A percentile compares a stretch with the other conserved stretches of the same genome.
Conservation (phyloP, 768 basidiomycete genomes). For the Polyporus arcularius region DNA sequence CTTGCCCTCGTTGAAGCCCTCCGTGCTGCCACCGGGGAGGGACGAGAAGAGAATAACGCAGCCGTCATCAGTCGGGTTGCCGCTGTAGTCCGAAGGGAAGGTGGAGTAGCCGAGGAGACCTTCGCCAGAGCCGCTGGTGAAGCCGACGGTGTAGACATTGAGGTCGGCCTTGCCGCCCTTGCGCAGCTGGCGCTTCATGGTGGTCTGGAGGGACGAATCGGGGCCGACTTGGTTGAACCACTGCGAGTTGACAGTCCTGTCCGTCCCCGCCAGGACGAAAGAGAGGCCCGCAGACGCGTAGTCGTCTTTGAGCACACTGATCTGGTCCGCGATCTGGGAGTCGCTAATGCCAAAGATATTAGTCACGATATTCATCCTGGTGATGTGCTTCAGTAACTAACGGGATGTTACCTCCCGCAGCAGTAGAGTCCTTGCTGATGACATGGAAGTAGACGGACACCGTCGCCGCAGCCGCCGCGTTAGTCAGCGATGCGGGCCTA, state of each 20-base stretch:
- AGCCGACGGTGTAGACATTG: constrained; percentile 57
- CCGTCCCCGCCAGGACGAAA: constrained; percentile 44
- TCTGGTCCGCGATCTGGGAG: constrained; percentile 44
- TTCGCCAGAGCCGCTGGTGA: constrained; percentile 37
- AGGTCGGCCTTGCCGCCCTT: constrained; percentile 41
- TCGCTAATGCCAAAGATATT: constrained; percentile 15
- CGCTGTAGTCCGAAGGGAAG: constrained; percentile 47
- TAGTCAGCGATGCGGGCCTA: constrained; percentile 5
- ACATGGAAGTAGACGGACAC: constrained; percentile 49
- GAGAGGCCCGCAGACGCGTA: constrained; percentile 40
- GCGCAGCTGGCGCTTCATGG: constrained; percentile 51
- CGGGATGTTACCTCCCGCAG: constrained; percentile 44
- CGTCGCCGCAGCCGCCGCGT: constrained; percentile 18
- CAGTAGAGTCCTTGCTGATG: constrained; percentile 41
- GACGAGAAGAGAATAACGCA: constrained; percentile 38
- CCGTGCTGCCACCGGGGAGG: constrained; percentile 42
- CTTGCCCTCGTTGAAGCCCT: constrained; percentile 39
- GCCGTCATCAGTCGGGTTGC: constrained; percentile 48
- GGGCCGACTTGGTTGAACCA: constrained; percentile 52
- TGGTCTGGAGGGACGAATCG: constrained; percentile 36
- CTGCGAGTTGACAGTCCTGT: constrained; percentile 43
- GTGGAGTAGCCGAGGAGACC: constrained; percentile 57
- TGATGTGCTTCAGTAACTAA: constrained; percentile 22
- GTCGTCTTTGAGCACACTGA: constrained; percentile 43
- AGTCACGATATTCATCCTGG: not conserved